These are phyloP conservation scores for Talaromyces albobiverticillius DNA, from an alignment of 2,329 filamentous ascomycete genomes.

Conservation along the genomic window DNA sequence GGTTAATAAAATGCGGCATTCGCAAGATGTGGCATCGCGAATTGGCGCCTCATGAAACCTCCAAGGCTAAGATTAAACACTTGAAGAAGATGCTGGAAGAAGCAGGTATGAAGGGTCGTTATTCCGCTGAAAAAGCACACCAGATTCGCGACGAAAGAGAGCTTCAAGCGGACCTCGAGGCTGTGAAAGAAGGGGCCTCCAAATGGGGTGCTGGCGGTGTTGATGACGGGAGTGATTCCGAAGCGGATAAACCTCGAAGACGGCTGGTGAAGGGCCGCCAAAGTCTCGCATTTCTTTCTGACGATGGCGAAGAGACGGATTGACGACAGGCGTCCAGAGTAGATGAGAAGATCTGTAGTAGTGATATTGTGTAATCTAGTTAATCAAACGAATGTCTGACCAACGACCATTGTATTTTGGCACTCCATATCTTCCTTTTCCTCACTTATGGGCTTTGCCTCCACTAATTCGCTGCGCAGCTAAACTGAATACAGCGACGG, in stretches of 20 bases:
- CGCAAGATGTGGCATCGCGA: slow-evolving; percentile 89
- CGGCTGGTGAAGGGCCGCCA: slow-evolving; percentile 43
- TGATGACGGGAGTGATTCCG: slow-evolving; percentile 42
- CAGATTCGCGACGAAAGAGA: slow-evolving; percentile 87
- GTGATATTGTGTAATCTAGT: neutral
- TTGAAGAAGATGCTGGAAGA: slow-evolving; percentile 76
- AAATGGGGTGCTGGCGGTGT: slow-evolving; percentile 64
- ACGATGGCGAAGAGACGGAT: slow-evolving; percentile 64
- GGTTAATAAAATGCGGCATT: slow-evolving; percentile 85
- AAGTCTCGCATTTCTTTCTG: slow-evolving; percentile 60
- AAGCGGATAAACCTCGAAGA: slow-evolving; percentile 33
- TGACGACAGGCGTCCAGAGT: slow-evolving; percentile 22
- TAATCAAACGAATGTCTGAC: neutral
- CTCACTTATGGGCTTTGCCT: slow-evolving; percentile 33
- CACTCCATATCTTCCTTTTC: neutral
- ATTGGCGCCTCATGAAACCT: slow-evolving; percentile 70
- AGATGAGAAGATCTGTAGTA: neutral
- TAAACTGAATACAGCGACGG: slow-evolving; percentile 89
- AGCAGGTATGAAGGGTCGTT: slow-evolving; percentile 83
- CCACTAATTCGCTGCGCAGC: slow-evolving; percentile 79
- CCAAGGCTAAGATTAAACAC: slow-evolving; percentile 77
- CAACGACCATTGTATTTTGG: neutral
- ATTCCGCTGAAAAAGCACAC: slow-evolving; percentile 76
- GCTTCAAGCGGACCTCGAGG: slow-evolving; percentile 77
- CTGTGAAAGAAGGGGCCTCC: slow-evolving; percentile 75